Percentiles rank a stretch among this genome's conserved stretches.
These are phyloP conservation scores for Xylaria sp. DNA, from an alignment of 2,329 filamentous ascomycete species.

Conservation along the genomic window DNA sequence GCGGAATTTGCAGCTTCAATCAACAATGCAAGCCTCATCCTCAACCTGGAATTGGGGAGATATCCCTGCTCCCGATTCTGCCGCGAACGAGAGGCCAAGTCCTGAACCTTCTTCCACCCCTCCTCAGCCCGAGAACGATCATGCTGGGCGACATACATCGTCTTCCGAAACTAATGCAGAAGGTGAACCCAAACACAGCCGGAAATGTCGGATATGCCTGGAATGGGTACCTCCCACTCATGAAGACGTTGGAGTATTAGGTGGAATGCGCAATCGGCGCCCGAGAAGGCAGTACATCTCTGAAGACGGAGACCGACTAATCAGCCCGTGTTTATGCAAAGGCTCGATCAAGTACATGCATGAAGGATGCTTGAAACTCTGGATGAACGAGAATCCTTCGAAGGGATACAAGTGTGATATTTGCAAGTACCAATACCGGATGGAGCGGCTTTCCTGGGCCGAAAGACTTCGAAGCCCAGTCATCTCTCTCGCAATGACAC, in stretches of 20 bases:
- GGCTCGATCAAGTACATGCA: conserved; percentile 95
- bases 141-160: conserved; percentile 33
- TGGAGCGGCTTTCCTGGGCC: conserved; percentile 81
- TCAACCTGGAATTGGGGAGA: conserved; percentile 34
- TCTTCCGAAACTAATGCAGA: conserved; percentile 39
- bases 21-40: conserved; percentile 34
- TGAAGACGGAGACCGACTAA: conserved; percentile 62
- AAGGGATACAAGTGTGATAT: conserved; percentile 91
- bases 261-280: conserved; percentile 42
- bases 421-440: conserved; percentile 83
- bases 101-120: conserved; percentile 29
- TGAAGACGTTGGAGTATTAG: conserved; percentile 49
- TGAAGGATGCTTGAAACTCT: conserved; percentile 85
- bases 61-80: conserved; percentile 15
- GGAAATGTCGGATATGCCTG: conserved; percentile 86
- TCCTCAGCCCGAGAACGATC: conserved; percentile 37
- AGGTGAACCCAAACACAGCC: conserved; percentile 44
- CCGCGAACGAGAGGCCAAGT: conserved; percentile 14
- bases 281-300: conserved; percentile 45
- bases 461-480: conserved; percentile 73
- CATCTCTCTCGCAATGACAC: conserved; percentile 76
- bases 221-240: conserved; percentile 70
- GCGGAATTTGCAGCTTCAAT: conserved; percentile 22
- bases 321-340: conserved; percentile 93
- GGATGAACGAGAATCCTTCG: conserved; percentile 80